Evolutionary conservation across 306 rosid genomes (phyloP), one percentile per base, ranked within the genome.

Genomic region (Comarum palustre): DNA sequence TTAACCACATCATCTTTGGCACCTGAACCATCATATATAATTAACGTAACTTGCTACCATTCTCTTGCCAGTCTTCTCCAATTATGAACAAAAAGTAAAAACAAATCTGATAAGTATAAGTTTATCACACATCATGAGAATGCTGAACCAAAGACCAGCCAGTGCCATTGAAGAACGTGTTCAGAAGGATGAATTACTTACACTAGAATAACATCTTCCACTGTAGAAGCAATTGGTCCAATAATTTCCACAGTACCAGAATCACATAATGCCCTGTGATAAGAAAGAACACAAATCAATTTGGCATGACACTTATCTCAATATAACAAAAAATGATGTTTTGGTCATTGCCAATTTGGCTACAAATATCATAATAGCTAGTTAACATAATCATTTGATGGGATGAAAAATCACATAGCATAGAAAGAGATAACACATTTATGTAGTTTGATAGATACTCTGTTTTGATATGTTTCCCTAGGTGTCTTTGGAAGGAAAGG

Each of bases 201-300:
- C 97, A 93, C 97, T 81, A 93, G 92, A 87, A 93, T 84, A 80
- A 73, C 80, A 82, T 93, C 98, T 81, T 93, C 98, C 83, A 93
- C 91, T 3, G 96, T 57, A 42, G 98, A 87, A 22, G 98, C 91
- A 77, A 93, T 86, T 66, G 98, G 98, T 73, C 98, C 98, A 77
- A 93, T 87, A 85, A 93, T 84, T 84, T 93, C 98, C 83, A 90
- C 91, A 19, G 98, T 93, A 66, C 98, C 98, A 69, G 81, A 24
- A 73, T 82, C 96, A 81, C 98, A 93, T 45, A 87, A 58, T 79
- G 96, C 86, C 73, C 98, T 93, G 84, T 68, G 78, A 82, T 62
- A 80, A 68, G 64, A 72, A 51, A 50, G 71, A 47, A 57, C 22
- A 4, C 14, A 55, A 20, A 64, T 62, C 22, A 43, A 43, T 27